Conservation (phyloP, 352 stramenopile species). For the Pythium scleroteichum region DNA sequence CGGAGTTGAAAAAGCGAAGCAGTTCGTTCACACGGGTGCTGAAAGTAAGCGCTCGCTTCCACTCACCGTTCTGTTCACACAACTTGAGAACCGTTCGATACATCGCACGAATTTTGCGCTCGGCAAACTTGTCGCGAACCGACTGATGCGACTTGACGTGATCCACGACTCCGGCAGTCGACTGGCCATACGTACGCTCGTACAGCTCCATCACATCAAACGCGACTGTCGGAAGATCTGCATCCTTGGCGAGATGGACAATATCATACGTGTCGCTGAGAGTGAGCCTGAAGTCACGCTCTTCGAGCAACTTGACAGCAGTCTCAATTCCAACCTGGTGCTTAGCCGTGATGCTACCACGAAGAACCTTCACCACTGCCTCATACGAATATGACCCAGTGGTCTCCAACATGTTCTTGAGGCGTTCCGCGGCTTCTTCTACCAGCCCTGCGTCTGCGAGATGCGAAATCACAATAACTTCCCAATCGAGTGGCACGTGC, state of each 20-base stretch:
- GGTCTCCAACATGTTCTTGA: conserved; percentile 40
- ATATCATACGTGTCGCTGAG: conserved; percentile 52
- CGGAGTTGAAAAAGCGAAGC: conserved; percentile 14
- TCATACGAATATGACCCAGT: conserved; percentile 47
- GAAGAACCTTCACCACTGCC: conserved; percentile 44
- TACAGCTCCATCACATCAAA: conserved; percentile 56
- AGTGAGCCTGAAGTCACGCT: conserved; percentile 39
- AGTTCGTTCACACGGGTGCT: conserved; percentile 48
- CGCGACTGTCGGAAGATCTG: conserved; percentile 34
- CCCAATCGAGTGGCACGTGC: conserved; percentile 48
- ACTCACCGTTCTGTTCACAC: conserved; percentile 51
- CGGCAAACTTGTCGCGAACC: conserved; percentile 34
- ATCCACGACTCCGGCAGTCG: conserved; percentile 15
- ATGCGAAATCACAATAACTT: conserved; percentile 44
- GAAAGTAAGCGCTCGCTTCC: conserved; percentile 61
- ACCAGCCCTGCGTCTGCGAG: conserved; percentile 36
- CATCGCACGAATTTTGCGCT: conserved; percentile 55
- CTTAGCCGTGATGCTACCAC: conserved; percentile 29
- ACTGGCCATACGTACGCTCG: conserved; percentile 42
- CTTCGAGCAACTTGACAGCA: conserved; percentile 42
- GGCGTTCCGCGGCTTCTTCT: conserved; percentile 40
- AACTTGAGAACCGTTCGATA: conserved; percentile 53
- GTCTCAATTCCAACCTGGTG: conserved; percentile 32
- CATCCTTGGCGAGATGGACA: conserved; percentile 52
- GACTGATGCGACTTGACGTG: conserved; percentile 24